These are phyloP conservation scores for Ogataea zsoltii DNA, from an alignment of 805 yeast genomes.

Conservation along the genomic window DNA sequence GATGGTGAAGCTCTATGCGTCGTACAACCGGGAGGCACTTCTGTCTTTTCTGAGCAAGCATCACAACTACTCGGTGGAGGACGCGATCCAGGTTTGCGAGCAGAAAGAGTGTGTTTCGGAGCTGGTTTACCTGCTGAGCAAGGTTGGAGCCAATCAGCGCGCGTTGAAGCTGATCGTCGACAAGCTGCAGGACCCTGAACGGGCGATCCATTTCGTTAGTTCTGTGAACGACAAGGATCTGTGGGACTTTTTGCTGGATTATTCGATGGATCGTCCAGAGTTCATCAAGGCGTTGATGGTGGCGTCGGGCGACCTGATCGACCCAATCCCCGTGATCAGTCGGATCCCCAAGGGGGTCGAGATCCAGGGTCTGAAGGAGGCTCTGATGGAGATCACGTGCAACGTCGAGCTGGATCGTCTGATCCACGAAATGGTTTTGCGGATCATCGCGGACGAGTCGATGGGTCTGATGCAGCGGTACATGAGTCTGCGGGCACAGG, in stretches of 20 bases:
- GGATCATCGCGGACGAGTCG: slow-evolving; percentile 56
- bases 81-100: slow-evolving; percentile 70
- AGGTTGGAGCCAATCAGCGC: slow-evolving; percentile 73
- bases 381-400: slow-evolving; percentile 59
- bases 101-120: slow-evolving; percentile 58
- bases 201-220: slow-evolving; percentile 79
- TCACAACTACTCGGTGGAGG: slow-evolving; percentile 64
- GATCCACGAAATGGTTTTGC: slow-evolving; percentile 56
- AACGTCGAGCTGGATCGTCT: slow-evolving; percentile 58
- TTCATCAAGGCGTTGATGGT: slow-evolving; percentile 76
- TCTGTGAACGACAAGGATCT: slow-evolving; percentile 69
- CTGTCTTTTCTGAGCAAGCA: slow-evolving; percentile 62
- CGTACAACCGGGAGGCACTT: slow-evolving; percentile 55
- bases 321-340: slow-evolving; percentile 68
- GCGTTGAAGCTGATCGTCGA: slow-evolving; percentile 80
- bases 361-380: slow-evolving; percentile 63
- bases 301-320: slow-evolving; percentile 61
- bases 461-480: slow-evolving; percentile 35
- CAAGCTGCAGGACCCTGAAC: slow-evolving; percentile 71
- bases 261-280: slow-evolving; percentile 70
- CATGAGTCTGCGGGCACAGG: slow-evolving; percentile 33
- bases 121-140: slow-evolving; percentile 77
- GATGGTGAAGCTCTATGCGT: slow-evolving; percentile 63
- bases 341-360: slow-evolving; percentile 61
- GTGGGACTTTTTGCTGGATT: slow-evolving; percentile 74